These are phyloP conservation scores for Trichosporon coremiiforme DNA, from an alignment of 1,284 basidiomycete species.

Conservation along the genomic window DNA sequence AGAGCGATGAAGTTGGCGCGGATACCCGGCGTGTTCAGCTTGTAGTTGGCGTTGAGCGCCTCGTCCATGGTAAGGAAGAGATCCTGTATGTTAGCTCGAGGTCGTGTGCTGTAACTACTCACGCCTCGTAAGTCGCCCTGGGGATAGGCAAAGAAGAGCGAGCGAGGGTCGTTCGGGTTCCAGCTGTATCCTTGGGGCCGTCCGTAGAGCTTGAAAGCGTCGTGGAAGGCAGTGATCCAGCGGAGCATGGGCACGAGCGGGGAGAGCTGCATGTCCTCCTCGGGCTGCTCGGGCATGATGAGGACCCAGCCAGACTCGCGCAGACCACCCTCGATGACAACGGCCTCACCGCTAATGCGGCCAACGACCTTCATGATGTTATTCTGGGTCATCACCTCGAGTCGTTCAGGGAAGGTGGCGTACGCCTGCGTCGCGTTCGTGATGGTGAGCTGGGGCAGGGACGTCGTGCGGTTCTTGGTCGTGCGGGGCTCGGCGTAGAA, in stretches of 20 bases:
- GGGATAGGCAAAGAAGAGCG: constrained; percentile 55
- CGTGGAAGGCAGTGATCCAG: constrained; percentile 88
- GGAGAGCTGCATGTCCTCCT: constrained; percentile 23
- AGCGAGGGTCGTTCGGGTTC: constrained; percentile 72
- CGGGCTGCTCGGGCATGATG: constrained; percentile 72
- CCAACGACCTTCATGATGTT: constrained; percentile 89
- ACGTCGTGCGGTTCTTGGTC: constrained; percentile 46
- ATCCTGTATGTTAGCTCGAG: constrained; percentile 59
- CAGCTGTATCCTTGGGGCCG: constrained; percentile 76
- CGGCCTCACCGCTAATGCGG: constrained; percentile 72
- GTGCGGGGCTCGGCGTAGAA: constrained; percentile 53
- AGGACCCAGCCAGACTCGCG: constrained; percentile 76
- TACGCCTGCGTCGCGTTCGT: constrained; percentile 61
- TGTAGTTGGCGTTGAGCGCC: constrained; percentile 75
- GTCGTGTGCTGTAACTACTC: constrained; percentile 24
- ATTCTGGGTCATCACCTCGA: constrained; percentile 82
- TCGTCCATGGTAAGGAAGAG: constrained; percentile 87
- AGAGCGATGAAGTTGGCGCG: constrained; percentile 67
- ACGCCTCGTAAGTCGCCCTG: constrained; percentile 45
- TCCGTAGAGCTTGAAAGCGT: constrained; percentile 83
- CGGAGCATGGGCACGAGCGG: constrained; percentile 79
- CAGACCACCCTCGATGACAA: constrained; percentile 58
- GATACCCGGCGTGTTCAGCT: constrained; percentile 67
- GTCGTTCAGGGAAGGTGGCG: constrained; percentile 90
- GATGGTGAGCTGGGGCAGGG: constrained; percentile 49